Percentiles rank a stretch among this genome's conserved stretches.
phyloP scores from a whole-genome alignment of 2,329 filamentous ascomycete genomes.

The Ustulina deusta region DNA sequence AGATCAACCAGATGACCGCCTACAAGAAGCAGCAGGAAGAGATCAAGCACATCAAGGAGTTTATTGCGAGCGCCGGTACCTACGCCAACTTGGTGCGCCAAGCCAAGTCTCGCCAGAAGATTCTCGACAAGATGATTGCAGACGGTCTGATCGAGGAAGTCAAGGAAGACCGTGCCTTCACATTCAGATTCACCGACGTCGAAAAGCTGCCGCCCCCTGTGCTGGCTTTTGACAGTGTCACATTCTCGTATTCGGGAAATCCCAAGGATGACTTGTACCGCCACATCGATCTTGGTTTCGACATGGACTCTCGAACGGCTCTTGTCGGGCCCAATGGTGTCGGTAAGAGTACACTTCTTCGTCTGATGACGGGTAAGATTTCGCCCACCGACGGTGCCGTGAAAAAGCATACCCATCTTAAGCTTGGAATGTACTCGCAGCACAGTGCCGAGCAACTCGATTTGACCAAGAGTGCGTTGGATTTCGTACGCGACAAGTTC shows the following conservation, averaged over 20 bases:
- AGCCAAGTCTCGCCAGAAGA: conserved; percentile 99
- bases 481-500: conserved; percentile 98
- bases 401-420: conserved; percentile 95
- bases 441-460: conserved; percentile 99
- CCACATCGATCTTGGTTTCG: conserved; percentile 96
- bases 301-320: conserved; percentile 98
- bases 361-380: conserved; percentile 96
- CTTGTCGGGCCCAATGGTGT: conserved; percentile 99
- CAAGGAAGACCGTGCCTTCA: conserved; percentile 86
- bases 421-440: conserved; percentile 97
- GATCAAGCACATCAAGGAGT: conserved; percentile 99
- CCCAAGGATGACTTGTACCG: conserved; percentile 93
- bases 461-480: conserved; percentile 95
- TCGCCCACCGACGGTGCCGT: conserved; percentile 85
- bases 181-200: conserved; percentile 97
- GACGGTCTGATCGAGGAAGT: conserved; percentile 98
- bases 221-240: conserved; percentile 95
- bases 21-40: conserved; percentile 99
- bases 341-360: conserved; percentile 95
- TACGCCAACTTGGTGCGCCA: conserved; percentile 99
- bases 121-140: conserved; percentile 99
- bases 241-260: conserved; percentile 96
- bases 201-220: conserved; percentile 99
- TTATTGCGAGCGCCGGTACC: conserved; percentile 99
- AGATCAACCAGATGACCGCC: conserved; percentile 98